Base-by-base conservation (phyloP, 257 asterid genomes). In the Forsythia suspensa region DNA sequence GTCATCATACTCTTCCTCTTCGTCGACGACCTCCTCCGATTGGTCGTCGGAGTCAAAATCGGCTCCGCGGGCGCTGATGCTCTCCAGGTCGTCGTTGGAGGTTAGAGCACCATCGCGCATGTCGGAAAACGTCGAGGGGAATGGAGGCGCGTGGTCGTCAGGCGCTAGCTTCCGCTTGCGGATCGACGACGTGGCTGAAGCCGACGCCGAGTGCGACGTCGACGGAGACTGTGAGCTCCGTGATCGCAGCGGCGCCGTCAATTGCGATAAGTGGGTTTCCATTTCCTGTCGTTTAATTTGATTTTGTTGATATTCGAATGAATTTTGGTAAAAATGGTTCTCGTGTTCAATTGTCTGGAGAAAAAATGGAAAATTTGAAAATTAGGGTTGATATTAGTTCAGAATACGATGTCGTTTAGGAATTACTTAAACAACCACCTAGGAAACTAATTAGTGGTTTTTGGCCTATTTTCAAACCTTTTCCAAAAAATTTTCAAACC, bases 171-270 rank as follows among this genome's bases (percentile, higher is more conserved):
- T 93, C 41, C 99, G 97, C 84, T 94, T 92, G 88, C 82, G 97
- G 76, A 96, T 85, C 3, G 98, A 90, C 15, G 99, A 96, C 46
- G 97, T 91, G 81, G 96, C 98, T 75, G 99, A 93, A 77, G 99
- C 98, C 67, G 99, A 90, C 8, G 98, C 97, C 13, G 99, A 96
- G 86, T 94, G 98, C 34, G 99, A 94, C 3, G 99, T 98, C 40
- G 99, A 96, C 80, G 97, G 92, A 6, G 99, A 90, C 44, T 90
- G 98, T n/a, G 97, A 94, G 80, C 95, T 94, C 75, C 99, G 95
- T 0, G 99, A 96, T 39, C 99, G 97, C 78, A 86, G 96, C 41
- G 99, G 92, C 42, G 95, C 95, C 51, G 95, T 87, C 40, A 89
- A 77, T 77, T 90, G 97, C n/a, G 82, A 82, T 34, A 72, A 42